Evolutionary conservation across 441 rosid species (phyloP).

Genomic region (Gossypium schwendimanii): DNA sequence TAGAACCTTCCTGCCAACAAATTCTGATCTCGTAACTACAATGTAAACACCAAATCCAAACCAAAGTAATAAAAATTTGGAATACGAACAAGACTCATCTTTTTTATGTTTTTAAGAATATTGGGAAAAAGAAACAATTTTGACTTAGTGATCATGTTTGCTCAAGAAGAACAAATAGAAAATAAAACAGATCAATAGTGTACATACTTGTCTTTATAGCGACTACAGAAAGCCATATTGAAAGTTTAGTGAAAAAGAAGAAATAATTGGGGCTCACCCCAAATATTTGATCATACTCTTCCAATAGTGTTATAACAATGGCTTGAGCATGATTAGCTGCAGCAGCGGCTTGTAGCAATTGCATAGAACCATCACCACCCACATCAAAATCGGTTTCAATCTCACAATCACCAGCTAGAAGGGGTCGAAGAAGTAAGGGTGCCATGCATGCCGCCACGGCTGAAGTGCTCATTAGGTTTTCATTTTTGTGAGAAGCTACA

Average conservation of each 20-base stretch:
- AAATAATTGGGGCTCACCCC: conserved; percentile 50
- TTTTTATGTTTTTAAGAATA: neutral
- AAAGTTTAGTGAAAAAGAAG: neutral
- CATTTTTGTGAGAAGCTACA: conserved; percentile 70
- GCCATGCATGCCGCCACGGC: conserved; percentile 99
- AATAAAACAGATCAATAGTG: neutral
- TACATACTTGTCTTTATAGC: neutral
- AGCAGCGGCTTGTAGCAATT: conserved; percentile 96
- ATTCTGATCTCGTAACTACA: conserved; percentile 23
- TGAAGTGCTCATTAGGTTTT: conserved; percentile 89
- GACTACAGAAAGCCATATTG: conserved; percentile 5
- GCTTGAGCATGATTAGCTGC: conserved; percentile 99
- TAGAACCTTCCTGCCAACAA: conserved; percentile 62
- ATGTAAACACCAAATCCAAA: conserved; percentile 12
- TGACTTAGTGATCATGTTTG: neutral
- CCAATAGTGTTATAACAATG: conserved; percentile 82
- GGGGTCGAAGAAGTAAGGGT: conserved; percentile 98
- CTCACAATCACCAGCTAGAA: conserved; percentile 92
- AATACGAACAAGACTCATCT: neutral
- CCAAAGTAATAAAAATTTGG: neutral
- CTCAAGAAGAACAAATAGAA: neutral
- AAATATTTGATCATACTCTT: conserved; percentile 78
- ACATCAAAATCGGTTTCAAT: conserved; percentile 83
- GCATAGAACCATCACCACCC: conserved; percentile 89
- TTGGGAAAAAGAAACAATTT: neutral